Conservation (phyloP, 345 rosid species). For the Aegle marmelos region DNA sequence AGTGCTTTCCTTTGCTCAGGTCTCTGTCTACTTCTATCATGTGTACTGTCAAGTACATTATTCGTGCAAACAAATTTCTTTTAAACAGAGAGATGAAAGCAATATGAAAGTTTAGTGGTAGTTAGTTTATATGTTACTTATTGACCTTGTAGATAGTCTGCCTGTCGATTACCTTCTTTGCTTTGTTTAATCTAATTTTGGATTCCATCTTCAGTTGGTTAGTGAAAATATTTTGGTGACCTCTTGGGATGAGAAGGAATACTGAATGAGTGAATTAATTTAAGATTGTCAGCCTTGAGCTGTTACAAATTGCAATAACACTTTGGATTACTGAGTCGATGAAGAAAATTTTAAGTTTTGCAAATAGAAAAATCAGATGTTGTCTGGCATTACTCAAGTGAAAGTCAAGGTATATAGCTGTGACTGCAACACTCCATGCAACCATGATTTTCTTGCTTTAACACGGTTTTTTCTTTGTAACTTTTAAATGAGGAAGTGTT, state of each 20-base stretch:
- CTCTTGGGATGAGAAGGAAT: not conserved
- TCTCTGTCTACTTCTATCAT: conserved; percentile 22
- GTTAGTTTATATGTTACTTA: not conserved
- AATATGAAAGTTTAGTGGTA: not conserved
- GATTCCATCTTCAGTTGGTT: not conserved
- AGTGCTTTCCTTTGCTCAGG: conserved; percentile 88
- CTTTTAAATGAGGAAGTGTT: not conserved
- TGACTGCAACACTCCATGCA: not conserved
- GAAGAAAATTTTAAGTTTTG: not conserved
- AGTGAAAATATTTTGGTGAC: not conserved
- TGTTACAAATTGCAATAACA: not conserved
- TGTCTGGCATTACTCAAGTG: not conserved
- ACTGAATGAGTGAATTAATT: not conserved
- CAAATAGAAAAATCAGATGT: not conserved
- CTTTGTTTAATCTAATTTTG: not conserved
- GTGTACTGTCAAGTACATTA: not conserved
- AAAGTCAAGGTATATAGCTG: not conserved
- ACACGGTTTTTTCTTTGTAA: not conserved
- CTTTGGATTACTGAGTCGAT: not conserved
- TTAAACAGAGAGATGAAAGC: not conserved
- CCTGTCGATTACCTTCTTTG: not conserved
- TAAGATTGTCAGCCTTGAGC: not conserved
- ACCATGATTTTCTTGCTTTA: not conserved
- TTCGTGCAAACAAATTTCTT: not conserved
- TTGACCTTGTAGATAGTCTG: not conserved